Percentiles rank a stretch among this genome's conserved stretches.
phyloP scores from a whole-genome alignment of 768 basidiomycete genomes.

The Tephrocybe sp. region DNA sequence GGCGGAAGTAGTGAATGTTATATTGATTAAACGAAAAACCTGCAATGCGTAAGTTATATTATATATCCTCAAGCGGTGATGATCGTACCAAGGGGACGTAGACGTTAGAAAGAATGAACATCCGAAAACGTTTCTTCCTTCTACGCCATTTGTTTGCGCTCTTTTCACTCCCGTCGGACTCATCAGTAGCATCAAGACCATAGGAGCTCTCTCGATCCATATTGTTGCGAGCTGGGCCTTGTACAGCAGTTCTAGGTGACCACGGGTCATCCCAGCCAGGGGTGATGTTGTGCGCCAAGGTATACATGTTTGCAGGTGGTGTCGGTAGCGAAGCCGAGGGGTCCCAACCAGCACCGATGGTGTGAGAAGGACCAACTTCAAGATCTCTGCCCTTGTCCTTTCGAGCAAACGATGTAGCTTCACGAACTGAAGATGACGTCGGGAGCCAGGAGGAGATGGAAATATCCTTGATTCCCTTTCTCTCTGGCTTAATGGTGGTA shows the following conservation, averaged over 20 bases:
- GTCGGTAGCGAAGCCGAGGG: conserved; percentile 35
- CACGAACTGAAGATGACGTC: conserved; percentile 35
- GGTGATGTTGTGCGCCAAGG: conserved; percentile 53
- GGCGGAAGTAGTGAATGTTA: conserved; percentile 77
- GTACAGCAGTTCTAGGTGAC: conserved; percentile 46
- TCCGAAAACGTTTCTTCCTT: conserved; percentile 51
- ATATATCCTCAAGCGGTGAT: neutral
- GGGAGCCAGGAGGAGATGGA: conserved; percentile 59
- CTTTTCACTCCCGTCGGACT: conserved; percentile 25
- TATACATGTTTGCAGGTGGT: conserved; percentile 43
- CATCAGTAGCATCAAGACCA: conserved; percentile 26
- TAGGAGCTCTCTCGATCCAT: conserved; percentile 24
- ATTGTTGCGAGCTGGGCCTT: conserved; percentile 34
- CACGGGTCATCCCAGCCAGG: conserved; percentile 73
- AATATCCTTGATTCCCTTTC: conserved; percentile 40
- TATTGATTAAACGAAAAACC: conserved; percentile 85
- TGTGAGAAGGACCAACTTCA: conserved; percentile 16
- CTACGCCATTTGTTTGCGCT: conserved; percentile 28
- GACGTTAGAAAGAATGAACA: conserved; percentile 70
- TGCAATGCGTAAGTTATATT: conserved; percentile 26
- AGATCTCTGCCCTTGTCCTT: conserved; percentile 32
- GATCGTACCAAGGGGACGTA: conserved; percentile 75
- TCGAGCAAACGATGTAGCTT: conserved; percentile 32
- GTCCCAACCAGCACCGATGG: conserved; percentile 24
- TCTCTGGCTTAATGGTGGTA: conserved; percentile 29